Conservation (phyloP, 164 flowering plant genomes). For the Dillenia turbinata region DNA sequence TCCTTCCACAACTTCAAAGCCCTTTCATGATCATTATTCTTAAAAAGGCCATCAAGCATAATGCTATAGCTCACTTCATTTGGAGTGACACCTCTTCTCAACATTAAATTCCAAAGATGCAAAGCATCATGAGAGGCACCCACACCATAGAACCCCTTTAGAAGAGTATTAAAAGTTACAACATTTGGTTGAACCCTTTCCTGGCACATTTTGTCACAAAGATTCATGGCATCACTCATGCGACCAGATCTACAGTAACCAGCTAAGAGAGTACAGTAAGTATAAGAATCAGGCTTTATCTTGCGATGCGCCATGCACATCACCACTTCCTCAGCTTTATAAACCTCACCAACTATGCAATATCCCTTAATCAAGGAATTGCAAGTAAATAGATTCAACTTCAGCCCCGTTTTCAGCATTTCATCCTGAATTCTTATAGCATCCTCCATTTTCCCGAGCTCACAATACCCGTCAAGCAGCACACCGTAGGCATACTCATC, state of each 20-base stretch:
- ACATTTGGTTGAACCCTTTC: conserved; percentile 48
- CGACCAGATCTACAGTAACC: conserved; percentile 63
- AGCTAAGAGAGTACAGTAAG: conserved; percentile 64
- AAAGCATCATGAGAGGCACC: conserved; percentile 57
- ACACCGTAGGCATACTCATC: conserved; percentile 73
- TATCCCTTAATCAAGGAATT: conserved; percentile 77
- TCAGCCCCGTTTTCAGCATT: conserved; percentile 61
- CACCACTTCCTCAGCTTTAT: conserved; percentile 49
- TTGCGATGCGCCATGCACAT: conserved; percentile 44
- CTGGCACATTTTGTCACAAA: conserved; percentile 54
- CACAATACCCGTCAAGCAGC: conserved; percentile 70
- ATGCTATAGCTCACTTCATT: conserved; percentile 66
- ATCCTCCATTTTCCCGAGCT: conserved; percentile 58
- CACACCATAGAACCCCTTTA: conserved; percentile 59
- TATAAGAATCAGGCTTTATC: conserved; percentile 64
- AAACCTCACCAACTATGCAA: conserved; percentile 57
- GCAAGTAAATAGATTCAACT: conserved; percentile 53
- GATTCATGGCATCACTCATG: conserved; percentile 43
- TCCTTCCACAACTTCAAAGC: conserved; percentile 68
- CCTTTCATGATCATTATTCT: conserved; percentile 42
- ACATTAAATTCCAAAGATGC: conserved; percentile 66
- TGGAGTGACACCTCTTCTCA: conserved; percentile 57
- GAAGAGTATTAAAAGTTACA: conserved; percentile 74
- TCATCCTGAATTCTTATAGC: conserved; percentile 61
- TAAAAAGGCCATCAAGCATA: conserved; percentile 66